Base-by-base conservation (phyloP, 495 filamentous ascomycete species). In the Apiosordaria backusii region DNA sequence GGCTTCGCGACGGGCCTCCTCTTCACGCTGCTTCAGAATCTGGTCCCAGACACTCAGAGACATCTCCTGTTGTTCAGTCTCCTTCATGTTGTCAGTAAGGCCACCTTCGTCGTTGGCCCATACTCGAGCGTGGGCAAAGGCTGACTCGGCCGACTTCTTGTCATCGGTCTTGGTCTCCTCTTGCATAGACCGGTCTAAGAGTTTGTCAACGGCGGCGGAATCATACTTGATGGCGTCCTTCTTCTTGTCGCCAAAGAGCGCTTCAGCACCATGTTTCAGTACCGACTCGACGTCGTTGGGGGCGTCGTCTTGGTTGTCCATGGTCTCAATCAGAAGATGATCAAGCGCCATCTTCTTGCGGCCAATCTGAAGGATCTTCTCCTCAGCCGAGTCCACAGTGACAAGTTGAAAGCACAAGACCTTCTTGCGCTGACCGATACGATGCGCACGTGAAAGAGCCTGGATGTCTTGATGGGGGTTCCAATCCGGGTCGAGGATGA, bases 391-490 rank as follows among this genome's bases (percentile, higher is more conserved):
- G 21, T 88, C 86, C 15, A 93, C 88, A 3, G 94, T 97, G 79
- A 96, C 92, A 0, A 99, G 78, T 72, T 98, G 93, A 74, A 97
- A 97, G 57, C 96, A 93, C 6, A 98, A 82, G 4, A 99, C 95
- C 67, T 95, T 97, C 69, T 97, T 94, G 72, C 91, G 89, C 75
- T 99, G 95, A 0, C 95, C 95, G 63, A 99, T 97, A 29, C 95
- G 87, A 76, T 99, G 95, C 23, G 94, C 96, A 66, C 95, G 88
- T 7, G 92, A 96, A 4, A 98, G 79, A 0, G 95, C 95, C 76
- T 99, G 95, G 67, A 98, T 92, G 72, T 99, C 95, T 75, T 98
- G 95, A 70, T 98, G 95, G 0, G 95, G 95, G 69, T 99, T 99
- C 80, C 97, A 98, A 71, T 99, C 95, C 0, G 95, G 96, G 72